Percentiles rank a stretch among this genome's conserved stretches.
These are phyloP conservation scores for Saksenaea vasiformis DNA, from an alignment of 371 early-diverging fungal species.

Conservation along the genomic window DNA sequence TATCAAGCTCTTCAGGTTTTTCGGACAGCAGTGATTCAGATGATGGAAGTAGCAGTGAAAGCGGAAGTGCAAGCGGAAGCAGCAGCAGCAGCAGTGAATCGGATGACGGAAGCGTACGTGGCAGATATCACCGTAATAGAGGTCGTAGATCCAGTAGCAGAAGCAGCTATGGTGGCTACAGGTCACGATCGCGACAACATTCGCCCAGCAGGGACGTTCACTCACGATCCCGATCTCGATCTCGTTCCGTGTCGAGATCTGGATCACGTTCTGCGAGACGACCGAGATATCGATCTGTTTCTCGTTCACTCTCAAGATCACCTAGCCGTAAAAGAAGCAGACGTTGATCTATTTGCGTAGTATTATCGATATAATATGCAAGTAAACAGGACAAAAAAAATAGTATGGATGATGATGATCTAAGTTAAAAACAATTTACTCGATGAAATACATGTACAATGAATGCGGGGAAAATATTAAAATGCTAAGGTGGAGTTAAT, in stretches of 20 bases:
- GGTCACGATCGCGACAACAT: background rate
- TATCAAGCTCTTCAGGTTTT: constrained; percentile 14
- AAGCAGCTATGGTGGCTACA: background rate
- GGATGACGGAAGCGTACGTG: background rate
- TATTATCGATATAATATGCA: background rate
- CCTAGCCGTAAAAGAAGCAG: background rate
- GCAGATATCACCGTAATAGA: background rate
- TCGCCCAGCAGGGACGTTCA: background rate
- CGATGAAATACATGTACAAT: background rate
- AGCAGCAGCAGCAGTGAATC: constrained; percentile 23
- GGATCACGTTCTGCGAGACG: background rate
- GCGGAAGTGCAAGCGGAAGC: background rate
- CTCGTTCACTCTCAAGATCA: background rate
- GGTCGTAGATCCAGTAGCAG: background rate
- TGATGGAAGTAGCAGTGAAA: constrained; percentile 14
- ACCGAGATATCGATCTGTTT: background rate
- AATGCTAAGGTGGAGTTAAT: constrained; percentile 14
- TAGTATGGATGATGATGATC: background rate
- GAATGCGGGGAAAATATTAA: background rate
- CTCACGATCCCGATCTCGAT: background rate
- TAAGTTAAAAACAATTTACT: background rate
- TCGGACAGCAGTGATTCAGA: constrained; percentile 3
- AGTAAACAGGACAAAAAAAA: background rate
- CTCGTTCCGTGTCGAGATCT: background rate
- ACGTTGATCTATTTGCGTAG: background rate